phyloP scores from a whole-genome alignment of 1,139 yeast genomes.

The Wickerhamiella infanticola region DNA sequence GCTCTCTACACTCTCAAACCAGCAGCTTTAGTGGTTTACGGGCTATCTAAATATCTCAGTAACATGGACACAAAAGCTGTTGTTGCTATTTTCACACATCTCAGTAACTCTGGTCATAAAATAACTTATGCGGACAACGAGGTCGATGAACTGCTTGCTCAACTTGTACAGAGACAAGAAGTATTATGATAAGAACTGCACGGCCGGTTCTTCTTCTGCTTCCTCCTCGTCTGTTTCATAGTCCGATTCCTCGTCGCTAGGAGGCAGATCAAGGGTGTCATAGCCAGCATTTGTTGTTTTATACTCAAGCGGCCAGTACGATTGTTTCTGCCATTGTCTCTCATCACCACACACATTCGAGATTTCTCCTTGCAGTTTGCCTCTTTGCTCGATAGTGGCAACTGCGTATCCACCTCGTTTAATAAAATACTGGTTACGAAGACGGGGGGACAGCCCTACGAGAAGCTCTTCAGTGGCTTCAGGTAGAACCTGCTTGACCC shows the following conservation, averaged over 20 bases:
- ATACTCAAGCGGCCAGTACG: constrained; percentile 26
- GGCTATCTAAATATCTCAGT: not conserved
- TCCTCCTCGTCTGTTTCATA: constrained; percentile 3
- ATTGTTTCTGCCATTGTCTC: constrained; percentile 23
- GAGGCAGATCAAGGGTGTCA: constrained; percentile 12
- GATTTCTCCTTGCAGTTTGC: constrained; percentile 24
- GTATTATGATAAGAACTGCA: not conserved
- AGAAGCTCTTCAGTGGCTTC: constrained; percentile 10
- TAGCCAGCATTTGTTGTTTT: constrained; percentile 13
- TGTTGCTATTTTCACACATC: not conserved
- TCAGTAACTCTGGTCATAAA: not conserved
- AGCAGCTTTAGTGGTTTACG: not conserved
- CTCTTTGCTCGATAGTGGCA: constrained; percentile 14
- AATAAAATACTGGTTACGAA: constrained; percentile 25
- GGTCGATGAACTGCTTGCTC: not conserved
- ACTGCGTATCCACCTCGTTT: constrained; percentile 27
- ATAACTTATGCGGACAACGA: not conserved
- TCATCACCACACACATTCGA: constrained; percentile 23
- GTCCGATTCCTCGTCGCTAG: constrained; percentile 17
- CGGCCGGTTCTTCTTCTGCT: constrained; percentile 1
- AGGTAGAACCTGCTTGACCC: constrained; percentile 9
- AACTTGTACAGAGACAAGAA: too few relatives aligned
- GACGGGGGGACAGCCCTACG: constrained; percentile 25
- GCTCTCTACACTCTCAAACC: not conserved
- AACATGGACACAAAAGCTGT: not conserved